phyloP scores from a whole-genome alignment of 2,329 filamentous ascomycete genomes.

The Xylaria sp. region DNA sequence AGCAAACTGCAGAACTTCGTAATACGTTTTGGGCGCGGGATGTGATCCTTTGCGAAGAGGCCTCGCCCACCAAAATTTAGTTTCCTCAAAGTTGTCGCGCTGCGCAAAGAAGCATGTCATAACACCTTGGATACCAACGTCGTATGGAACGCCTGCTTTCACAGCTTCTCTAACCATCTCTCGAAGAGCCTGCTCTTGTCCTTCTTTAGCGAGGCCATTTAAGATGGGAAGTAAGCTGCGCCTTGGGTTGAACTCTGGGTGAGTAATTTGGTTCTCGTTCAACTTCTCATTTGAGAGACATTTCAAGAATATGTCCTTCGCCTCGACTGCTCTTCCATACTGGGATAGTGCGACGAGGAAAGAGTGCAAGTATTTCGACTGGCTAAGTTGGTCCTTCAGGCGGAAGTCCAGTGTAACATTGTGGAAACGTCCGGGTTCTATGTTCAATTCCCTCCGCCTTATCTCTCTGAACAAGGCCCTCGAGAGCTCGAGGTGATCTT shows the following conservation, averaged over 20 bases:
- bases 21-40: slow-evolving; percentile 55
- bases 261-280: background rate
- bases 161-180: slow-evolving; percentile 60
- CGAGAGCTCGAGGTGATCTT: slow-evolving; percentile 55
- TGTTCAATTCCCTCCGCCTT: slow-evolving; percentile 33
- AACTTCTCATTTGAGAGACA: slow-evolving; percentile 10
- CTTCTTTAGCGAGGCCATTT: slow-evolving; percentile 66
- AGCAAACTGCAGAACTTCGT: slow-evolving; percentile 65
- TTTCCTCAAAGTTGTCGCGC: slow-evolving; percentile 62
- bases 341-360: slow-evolving; percentile 37
- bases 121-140: slow-evolving; percentile 54
- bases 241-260: slow-evolving; percentile 41
- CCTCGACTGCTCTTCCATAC: slow-evolving; percentile 41
- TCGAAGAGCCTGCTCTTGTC: slow-evolving; percentile 62
- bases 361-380: slow-evolving; percentile 34
- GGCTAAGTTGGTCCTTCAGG: background rate
- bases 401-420: slow-evolving; percentile 19
- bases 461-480: slow-evolving; percentile 50
- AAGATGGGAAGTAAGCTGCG: slow-evolving; percentile 58
- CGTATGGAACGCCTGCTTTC: slow-evolving; percentile 52
- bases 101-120: slow-evolving; percentile 69
- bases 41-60: slow-evolving; percentile 49
- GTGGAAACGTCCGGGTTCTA: slow-evolving; percentile 12
- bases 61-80: slow-evolving; percentile 71
- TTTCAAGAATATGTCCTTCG: slow-evolving; percentile 35